Evolutionary conservation across 148 eudicot genomes (phyloP).

Genomic region (Fagopyrum homotropicum): DNA sequence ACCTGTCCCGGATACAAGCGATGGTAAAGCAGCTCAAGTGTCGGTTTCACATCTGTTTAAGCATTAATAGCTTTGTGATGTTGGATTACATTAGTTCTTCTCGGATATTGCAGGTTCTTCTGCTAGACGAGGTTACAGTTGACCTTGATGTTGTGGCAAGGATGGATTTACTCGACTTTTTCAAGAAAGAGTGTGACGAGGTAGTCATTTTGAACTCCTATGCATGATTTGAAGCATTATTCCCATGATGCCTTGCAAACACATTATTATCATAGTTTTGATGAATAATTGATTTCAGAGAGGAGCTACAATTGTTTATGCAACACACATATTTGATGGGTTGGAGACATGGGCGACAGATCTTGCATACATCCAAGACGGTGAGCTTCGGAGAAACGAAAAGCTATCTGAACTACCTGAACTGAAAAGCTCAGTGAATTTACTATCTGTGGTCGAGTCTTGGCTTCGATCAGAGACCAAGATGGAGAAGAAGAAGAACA

Average conservation of each 20-base stretch:
- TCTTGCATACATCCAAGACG: constrained; percentile 88
- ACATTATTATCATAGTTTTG: neutral
- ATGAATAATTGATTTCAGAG: constrained; percentile 37
- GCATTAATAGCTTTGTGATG: neutral
- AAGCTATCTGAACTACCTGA: constrained; percentile 66
- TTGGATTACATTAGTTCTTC: neutral
- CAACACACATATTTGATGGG: constrained; percentile 97
- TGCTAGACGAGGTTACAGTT: constrained; percentile 90
- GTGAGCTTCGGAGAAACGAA: constrained; percentile 57
- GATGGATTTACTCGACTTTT: constrained; percentile 85
- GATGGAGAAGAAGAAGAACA: constrained; percentile 80
- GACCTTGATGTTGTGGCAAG: constrained; percentile 95
- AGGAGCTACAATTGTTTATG: constrained; percentile 93
- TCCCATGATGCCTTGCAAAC: neutral
- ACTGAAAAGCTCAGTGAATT: constrained; percentile 51
- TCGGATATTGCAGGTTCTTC: constrained; percentile 53
- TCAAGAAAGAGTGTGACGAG: constrained; percentile 90
- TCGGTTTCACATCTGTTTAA: neutral
- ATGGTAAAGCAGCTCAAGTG: neutral
- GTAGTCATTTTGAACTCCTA: constrained; percentile 21
- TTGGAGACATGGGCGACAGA: constrained; percentile 95
- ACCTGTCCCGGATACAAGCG: neutral
- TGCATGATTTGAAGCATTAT: neutral
- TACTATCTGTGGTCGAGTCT: constrained; percentile 85
- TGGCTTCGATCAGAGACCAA: constrained; percentile 88